Base-by-base conservation (phyloP, 768 basidiomycete genomes). In the Lenzites betulinus region DNA sequence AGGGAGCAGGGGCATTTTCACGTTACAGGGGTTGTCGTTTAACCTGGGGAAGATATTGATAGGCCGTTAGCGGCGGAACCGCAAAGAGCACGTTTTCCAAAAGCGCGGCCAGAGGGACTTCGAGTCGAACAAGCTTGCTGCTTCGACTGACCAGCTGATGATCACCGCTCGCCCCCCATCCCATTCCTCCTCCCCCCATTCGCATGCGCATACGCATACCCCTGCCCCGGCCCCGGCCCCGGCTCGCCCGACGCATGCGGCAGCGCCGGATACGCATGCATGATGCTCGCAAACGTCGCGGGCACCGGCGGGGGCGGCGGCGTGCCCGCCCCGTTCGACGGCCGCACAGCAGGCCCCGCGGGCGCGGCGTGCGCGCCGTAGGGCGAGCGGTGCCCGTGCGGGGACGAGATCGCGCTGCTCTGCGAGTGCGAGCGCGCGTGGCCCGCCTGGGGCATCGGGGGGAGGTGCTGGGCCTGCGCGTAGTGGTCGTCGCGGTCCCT, bases 261-360 rank as follows among this genome's bases (percentile, higher is more conserved):
- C 30, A 72, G 70, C 1, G 75, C 70, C 9, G 84, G 79, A 69
- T 87, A 88, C n/a, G 86, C 86, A 65, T 86, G 83, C 86, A 89
- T 84, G 63, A 89, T 87, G 60, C 81, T 84, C 35, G 85, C 88
- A 69, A 88, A 83, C 54, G 85, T 81, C 26, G 85, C 75, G 2
- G 84, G 80, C 9, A 81, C 74, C 0, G 76, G 64, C 22, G 70
- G n/a, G n/a, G n/a, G 72, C 23, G 73, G 66, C 33, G 69, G 56
- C 30, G 71, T 39, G 26, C 66, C 58, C 1, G 57, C 26, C 25
- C 52, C 46, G 42, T 55, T 58, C 30, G n/a, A n/a, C n/a, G 28
- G 28, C 25, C 41, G 49, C 16, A 23, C 50, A 11, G n/a, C n/a
- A 1, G 38, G 39, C 22, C 49, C 41, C 23, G 51, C 47, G 3